A percentile compares a stretch with the other conserved stretches of the same genome.
These are phyloP conservation scores for Gomphus bonarii DNA, from an alignment of 1,284 basidiomycete species.

Conservation along the genomic window DNA sequence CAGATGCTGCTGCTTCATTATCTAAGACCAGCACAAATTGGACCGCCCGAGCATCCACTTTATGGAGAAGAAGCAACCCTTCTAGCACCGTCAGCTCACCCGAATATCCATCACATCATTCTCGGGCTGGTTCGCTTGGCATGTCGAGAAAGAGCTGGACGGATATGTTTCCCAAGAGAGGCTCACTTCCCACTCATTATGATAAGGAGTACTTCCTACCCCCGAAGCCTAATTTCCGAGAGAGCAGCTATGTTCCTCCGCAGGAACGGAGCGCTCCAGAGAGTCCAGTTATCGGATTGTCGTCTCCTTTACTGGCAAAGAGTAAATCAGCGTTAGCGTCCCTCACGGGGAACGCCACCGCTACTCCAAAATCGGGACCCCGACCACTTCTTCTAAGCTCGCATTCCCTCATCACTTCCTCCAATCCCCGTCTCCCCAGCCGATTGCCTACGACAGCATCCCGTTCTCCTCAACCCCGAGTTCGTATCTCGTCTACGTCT, in stretches of 20 bases:
- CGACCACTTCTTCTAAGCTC: slow-evolving; percentile 48
- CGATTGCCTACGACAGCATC: slow-evolving; percentile 25
- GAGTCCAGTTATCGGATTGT: slow-evolving; percentile 28
- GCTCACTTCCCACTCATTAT: slow-evolving; percentile 33
- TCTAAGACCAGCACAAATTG: slow-evolving; percentile 67
- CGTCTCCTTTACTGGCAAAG: slow-evolving; percentile 28
- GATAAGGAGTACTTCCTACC: slow-evolving; percentile 40
- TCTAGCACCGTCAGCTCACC: background rate
- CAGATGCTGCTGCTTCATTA: slow-evolving; percentile 55
- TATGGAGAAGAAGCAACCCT: slow-evolving; percentile 1
- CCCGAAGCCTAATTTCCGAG: slow-evolving; percentile 43
- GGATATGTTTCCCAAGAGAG: slow-evolving; percentile 17
- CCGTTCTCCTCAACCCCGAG: slow-evolving; percentile 29
- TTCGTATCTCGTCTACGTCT: slow-evolving; percentile 36
- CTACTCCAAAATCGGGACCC: slow-evolving; percentile 34
- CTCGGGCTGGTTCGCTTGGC: slow-evolving; percentile 4
- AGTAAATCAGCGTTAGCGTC: slow-evolving; percentile 29
- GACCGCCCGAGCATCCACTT: slow-evolving; percentile 41
- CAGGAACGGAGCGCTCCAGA: slow-evolving; percentile 17
- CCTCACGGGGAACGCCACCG: slow-evolving; percentile 17
- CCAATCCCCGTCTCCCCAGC: slow-evolving; percentile 14
- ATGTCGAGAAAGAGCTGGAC: background rate
- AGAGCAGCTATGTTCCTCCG: slow-evolving; percentile 37
- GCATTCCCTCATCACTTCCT: slow-evolving; percentile 30
- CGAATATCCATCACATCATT: background rate